These are phyloP conservation scores for Cordyceps pruinosa DNA, from an alignment of 2,329 filamentous ascomycete genomes.

Conservation along the genomic window DNA sequence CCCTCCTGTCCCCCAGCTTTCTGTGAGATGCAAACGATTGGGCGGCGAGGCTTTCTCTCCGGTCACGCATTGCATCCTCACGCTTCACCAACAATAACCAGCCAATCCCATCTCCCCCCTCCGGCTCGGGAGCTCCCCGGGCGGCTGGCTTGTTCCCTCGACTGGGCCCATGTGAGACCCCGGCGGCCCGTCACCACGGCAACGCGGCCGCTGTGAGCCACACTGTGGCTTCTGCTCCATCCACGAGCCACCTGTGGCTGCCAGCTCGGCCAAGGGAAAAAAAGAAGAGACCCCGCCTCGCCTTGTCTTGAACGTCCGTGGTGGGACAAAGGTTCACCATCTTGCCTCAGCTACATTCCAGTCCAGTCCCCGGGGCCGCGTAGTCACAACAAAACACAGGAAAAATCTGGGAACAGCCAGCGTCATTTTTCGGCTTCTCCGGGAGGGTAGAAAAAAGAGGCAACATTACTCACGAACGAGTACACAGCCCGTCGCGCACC, in stretches of 20 bases:
- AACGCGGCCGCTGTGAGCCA: constrained; percentile 13
- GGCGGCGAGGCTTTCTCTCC: too few species aligned
- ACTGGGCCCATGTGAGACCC: constrained; percentile 3
- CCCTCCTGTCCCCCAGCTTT: too few species aligned
- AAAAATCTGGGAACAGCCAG: not conserved
- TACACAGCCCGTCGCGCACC: not conserved
- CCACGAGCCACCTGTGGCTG: not conserved
- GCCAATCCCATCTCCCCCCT: not conserved
- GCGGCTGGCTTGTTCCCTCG: constrained; percentile 15
- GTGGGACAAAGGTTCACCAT: not conserved
- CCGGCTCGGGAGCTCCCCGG: not conserved
- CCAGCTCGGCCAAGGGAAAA: not conserved
- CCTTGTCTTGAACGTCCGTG: not conserved
- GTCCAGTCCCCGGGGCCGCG: not conserved
- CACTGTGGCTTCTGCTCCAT: not conserved
- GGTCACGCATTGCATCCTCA: too few species aligned
- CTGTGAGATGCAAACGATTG: too few species aligned
- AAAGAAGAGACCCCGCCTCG: constrained; percentile 1
- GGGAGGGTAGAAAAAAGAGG: not conserved
- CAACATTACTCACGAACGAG: not conserved
- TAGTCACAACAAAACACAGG: not conserved
- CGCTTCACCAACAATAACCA: too few species aligned
- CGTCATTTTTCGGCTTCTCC: not conserved
- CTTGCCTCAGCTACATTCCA: constrained; percentile 7
- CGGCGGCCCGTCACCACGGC: constrained; percentile 16